Percentiles rank a stretch among this genome's conserved stretches.
Evolutionary conservation across 1,284 basidiomycete species (phyloP).

Genomic region (Cutaneotrichosporon daszewskae): DNA sequence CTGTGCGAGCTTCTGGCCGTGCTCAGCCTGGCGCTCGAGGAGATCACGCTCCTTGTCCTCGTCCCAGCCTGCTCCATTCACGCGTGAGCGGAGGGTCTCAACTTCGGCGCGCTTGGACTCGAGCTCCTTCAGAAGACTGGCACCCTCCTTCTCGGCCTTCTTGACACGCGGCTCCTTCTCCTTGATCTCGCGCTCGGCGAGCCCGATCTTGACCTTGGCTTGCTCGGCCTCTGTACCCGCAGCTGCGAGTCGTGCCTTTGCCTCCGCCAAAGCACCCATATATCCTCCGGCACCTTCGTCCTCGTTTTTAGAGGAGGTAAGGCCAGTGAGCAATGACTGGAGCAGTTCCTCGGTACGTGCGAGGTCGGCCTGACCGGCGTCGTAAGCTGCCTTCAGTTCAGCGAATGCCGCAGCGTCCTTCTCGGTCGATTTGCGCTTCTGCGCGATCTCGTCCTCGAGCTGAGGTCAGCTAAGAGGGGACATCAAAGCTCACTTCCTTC

Average conservation of each 20-base stretch:
- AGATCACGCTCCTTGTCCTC: conserved; percentile 65
- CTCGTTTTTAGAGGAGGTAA: conserved; percentile 58
- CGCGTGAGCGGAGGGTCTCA: conserved; percentile 54
- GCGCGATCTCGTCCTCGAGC: conserved; percentile 56
- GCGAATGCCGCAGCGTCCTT: conserved; percentile 41
- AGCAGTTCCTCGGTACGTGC: conserved; percentile 84
- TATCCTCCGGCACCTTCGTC: conserved; percentile 74
- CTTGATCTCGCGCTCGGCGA: conserved; percentile 76
- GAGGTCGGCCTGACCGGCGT: conserved; percentile 61
- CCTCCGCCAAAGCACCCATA: conserved; percentile 92
- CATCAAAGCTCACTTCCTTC: conserved; percentile 60
- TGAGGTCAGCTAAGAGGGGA: conserved; percentile 47
- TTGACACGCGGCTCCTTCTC: conserved; percentile 73
- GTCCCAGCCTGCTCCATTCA: conserved; percentile 71
- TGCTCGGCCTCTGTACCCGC: conserved; percentile 83
- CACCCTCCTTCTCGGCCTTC: conserved; percentile 75
- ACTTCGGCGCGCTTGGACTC: conserved; percentile 60
- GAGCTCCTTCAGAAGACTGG: conserved; percentile 64
- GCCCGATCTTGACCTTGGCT: conserved; percentile 66
- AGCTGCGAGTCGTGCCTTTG: conserved; percentile 67
- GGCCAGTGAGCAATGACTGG: conserved; percentile 88
- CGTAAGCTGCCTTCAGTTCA: conserved; percentile 59
- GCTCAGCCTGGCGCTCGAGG: conserved; percentile 57
- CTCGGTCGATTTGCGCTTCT: conserved; percentile 59
- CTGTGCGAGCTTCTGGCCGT: conserved; percentile 57